Evolutionary conservation across 2,329 filamentous ascomycete genomes (phyloP).

Genomic region (Aspergillus transmontanensis): DNA sequence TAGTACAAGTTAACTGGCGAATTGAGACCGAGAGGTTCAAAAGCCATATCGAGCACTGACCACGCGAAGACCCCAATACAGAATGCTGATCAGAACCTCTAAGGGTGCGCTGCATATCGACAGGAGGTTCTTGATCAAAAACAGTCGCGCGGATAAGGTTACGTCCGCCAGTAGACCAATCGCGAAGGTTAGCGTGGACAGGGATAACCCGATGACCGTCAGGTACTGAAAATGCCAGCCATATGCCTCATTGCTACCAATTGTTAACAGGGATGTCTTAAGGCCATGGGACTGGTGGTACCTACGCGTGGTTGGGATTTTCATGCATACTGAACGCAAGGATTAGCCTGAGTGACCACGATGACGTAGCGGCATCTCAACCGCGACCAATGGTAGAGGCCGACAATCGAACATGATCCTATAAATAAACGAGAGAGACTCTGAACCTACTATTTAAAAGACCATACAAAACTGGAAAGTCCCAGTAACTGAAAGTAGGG

Average conservation of each 20-base stretch:
- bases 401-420: background rate
- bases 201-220: constrained; percentile 62
- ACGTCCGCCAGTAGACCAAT: constrained; percentile 59
- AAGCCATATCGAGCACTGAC: constrained; percentile 34
- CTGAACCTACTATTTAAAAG: constrained; percentile 47
- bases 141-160: constrained; percentile 54
- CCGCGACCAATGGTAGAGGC: background rate
- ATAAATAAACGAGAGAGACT: background rate
- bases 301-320: constrained; percentile 47
- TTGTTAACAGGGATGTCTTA: constrained; percentile 8
- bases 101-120: constrained; percentile 61
- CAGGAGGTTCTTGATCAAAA: constrained; percentile 60
- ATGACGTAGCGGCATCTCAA: background rate
- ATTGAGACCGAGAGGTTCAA: background rate
- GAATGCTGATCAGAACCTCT: constrained; percentile 60
- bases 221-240: constrained; percentile 69
- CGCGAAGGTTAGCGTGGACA: constrained; percentile 58
- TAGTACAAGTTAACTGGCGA: constrained; percentile 19
- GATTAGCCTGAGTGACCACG: constrained; percentile 9
- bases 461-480: constrained; percentile 46
- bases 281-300: background rate
- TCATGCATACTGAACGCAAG: constrained; percentile 39
- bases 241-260: constrained; percentile 57
- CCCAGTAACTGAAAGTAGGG: constrained; percentile 34
- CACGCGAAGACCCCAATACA: constrained; percentile 62